Evolutionary conservation across 2,329 filamentous ascomycete genomes (phyloP).

Genomic region (Orbilia blumenaviensis): DNA sequence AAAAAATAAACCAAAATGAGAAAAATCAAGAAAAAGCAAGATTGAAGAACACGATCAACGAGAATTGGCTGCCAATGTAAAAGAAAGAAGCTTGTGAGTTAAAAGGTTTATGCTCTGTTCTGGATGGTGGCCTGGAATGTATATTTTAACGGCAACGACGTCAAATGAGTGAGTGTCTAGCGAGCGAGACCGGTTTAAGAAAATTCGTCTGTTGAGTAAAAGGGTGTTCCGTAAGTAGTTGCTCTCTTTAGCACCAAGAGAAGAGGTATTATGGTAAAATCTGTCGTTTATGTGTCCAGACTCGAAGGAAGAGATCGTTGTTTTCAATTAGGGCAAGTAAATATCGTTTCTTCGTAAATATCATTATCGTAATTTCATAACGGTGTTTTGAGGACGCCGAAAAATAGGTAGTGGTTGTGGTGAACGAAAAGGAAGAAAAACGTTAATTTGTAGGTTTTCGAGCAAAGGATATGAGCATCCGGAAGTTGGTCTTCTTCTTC

Average conservation of each 20-base stretch:
- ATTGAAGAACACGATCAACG: not conserved
- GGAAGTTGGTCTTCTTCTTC: slow-evolving; percentile 84
- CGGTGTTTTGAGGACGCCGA: not conserved
- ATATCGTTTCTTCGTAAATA: slow-evolving; percentile 46
- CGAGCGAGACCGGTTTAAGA: slow-evolving; percentile 20
- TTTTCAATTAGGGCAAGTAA: not conserved
- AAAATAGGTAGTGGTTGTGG: not conserved
- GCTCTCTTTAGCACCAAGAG: not conserved
- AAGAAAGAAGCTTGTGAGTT: not conserved
- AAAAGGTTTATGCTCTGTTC: not conserved
- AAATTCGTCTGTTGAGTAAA: slow-evolving; percentile 1
- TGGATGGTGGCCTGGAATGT: not conserved
- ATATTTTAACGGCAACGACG: not conserved
- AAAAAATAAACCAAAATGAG: not conserved
- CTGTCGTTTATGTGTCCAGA: slow-evolving; percentile 39
- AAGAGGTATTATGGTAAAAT: slow-evolving; percentile 34
- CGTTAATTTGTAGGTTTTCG: slow-evolving; percentile 70
- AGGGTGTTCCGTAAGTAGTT: not conserved
- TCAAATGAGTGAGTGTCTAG: slow-evolving; percentile 41
- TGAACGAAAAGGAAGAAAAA: not conserved
- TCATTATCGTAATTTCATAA: slow-evolving; percentile 35
- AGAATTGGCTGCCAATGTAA: not conserved
- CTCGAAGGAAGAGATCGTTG: not conserved
- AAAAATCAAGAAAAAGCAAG: not conserved
- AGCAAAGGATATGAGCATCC: slow-evolving; percentile 89